Percentiles rank a stretch among this genome's conserved stretches.
These are phyloP conservation scores for Blastomyces gilchristii DNA, from an alignment of 2,329 filamentous ascomycete genomes.

Conservation along the genomic window DNA sequence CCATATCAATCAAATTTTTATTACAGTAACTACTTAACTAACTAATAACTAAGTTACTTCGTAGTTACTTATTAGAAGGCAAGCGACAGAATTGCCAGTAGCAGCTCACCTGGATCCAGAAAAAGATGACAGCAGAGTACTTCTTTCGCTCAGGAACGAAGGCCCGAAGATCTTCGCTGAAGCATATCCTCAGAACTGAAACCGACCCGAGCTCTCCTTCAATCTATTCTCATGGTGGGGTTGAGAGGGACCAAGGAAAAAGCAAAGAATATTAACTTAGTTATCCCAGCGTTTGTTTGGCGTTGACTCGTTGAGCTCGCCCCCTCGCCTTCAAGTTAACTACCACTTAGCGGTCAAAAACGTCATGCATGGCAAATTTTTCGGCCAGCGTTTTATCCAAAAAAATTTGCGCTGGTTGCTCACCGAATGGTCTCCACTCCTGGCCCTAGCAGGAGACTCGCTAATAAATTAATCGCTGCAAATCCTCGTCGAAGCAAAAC, in stretches of 20 bases:
- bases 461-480: background rate
- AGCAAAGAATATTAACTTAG: background rate
- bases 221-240: background rate
- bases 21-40: background rate
- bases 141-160: too few species aligned
- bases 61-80: too few species aligned
- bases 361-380: constrained; percentile 6
- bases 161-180: background rate
- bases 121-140: background rate
- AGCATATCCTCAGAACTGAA: background rate
- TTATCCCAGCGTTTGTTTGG: background rate
- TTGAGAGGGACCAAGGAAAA: background rate
- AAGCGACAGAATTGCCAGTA: too few species aligned
- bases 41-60: too few species aligned
- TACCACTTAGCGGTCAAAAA: background rate
- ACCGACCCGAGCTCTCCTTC: background rate
- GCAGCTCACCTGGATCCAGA: too few species aligned
- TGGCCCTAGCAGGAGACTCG: background rate
- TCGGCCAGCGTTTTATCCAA: background rate
- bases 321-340: background rate
- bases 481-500: background rate
- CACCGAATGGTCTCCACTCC: background rate
- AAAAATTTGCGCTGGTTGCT: background rate
- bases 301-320: too few species aligned
- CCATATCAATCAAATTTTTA: too few species aligned